Evolutionary conservation across 2,329 filamentous ascomycete genomes (phyloP).

Genomic region (Fusarium verrucosum): DNA sequence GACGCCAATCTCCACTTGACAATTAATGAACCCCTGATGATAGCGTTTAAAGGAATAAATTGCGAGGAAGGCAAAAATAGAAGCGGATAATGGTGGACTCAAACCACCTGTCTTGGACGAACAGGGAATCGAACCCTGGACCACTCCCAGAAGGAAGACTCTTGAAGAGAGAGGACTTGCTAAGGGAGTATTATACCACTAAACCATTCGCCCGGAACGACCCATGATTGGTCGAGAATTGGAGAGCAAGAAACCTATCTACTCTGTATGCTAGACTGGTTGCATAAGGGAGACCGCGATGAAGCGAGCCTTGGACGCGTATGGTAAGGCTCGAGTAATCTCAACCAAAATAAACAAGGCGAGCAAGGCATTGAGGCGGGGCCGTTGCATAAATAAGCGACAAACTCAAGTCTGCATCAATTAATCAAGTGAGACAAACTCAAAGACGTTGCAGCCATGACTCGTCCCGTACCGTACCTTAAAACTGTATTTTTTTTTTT

Average conservation of each 20-base stretch:
- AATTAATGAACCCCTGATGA: too few species aligned
- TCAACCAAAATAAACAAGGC: background rate
- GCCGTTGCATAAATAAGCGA: background rate
- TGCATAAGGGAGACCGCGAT: too few species aligned
- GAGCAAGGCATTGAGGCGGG: background rate
- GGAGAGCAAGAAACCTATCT: too few species aligned
- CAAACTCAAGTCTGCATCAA: background rate
- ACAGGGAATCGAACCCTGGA: slow-evolving; percentile 37
- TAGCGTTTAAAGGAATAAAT: background rate
- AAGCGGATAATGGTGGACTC: slow-evolving; percentile 11
- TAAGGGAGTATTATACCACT: slow-evolving; percentile 35
- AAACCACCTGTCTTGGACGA: slow-evolving; percentile 24
- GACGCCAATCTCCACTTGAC: too few species aligned
- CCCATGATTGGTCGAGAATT: background rate
- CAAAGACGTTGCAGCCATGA: background rate
- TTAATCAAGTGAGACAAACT: background rate
- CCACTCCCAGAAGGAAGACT: slow-evolving; percentile 27
- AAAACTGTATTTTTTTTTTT: background rate
- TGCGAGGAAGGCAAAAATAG: background rate
- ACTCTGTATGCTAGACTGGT: too few species aligned
- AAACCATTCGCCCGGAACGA: slow-evolving; percentile 18
- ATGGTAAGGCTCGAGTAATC: too few species aligned
- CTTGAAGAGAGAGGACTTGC: background rate
- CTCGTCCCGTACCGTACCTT: background rate
- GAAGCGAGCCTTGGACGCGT: too few species aligned